Evolutionary conservation across 371 early-diverging fungal species (phyloP).

Genomic region (Rhizopus arrhizus): DNA sequence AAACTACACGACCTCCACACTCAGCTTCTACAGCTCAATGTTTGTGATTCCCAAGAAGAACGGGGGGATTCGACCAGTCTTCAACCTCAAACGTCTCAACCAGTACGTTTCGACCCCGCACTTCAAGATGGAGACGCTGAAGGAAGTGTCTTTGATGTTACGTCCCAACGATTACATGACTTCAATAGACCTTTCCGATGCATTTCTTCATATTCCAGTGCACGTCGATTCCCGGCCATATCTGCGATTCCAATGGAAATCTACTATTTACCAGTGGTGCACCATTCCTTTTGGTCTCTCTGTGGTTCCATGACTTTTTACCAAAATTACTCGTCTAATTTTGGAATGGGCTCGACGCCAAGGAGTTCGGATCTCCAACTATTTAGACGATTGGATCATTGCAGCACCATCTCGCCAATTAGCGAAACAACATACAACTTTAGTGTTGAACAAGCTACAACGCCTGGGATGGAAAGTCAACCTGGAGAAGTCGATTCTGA

Average conservation of each 20-base stretch:
- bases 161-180: conserved; percentile 17
- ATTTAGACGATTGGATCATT: conserved; percentile 34
- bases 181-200: conserved; percentile 25
- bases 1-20: background rate
- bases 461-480: conserved; percentile 29
- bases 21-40: conserved; percentile 22
- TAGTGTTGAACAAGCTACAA: conserved; percentile 20
- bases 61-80: conserved; percentile 25
- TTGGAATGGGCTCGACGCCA: conserved; percentile 28
- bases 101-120: conserved; percentile 15
- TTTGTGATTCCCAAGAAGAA: conserved; percentile 36
- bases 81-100: conserved; percentile 37
- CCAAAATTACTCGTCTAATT: conserved; percentile 30
- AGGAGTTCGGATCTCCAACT: conserved; percentile 27
- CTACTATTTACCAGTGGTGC: conserved; percentile 22
- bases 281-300: conserved; percentile 40
- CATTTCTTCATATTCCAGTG: conserved; percentile 26
- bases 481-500: conserved; percentile 25
- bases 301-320: conserved; percentile 35
- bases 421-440: conserved; percentile 15
- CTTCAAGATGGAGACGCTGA: conserved; percentile 51
- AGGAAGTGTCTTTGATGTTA: conserved; percentile 14
- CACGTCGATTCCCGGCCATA: conserved; percentile 21
- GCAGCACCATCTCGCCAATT: conserved; percentile 10
- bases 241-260: conserved; percentile 21